Conservation (phyloP, 352 stramenopile genomes). For the Phytophthora chlamydospora region DNA sequence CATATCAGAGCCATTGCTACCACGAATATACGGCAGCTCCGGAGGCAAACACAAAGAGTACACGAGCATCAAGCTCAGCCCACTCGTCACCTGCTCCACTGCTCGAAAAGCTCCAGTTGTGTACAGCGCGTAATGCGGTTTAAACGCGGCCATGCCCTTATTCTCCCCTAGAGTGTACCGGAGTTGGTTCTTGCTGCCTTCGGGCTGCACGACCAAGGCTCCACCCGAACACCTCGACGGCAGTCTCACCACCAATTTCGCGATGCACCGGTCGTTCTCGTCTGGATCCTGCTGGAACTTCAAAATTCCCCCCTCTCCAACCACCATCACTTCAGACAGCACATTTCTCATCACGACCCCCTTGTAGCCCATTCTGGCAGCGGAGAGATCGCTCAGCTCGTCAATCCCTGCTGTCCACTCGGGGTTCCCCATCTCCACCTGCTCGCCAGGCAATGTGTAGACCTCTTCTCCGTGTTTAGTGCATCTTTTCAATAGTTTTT, state of each 20-base stretch:
- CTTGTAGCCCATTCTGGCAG: slow-evolving; percentile 12
- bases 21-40: slow-evolving; percentile 8
- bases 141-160: slow-evolving; percentile 7
- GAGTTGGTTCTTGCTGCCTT: slow-evolving; percentile 6
- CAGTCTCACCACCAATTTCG: slow-evolving; percentile 19
- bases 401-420: slow-evolving; percentile 12
- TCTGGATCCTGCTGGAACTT: slow-evolving; percentile 9
- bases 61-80: slow-evolving; percentile 10
- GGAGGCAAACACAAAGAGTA: slow-evolving; percentile 21
- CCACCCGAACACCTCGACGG: slow-evolving; percentile 13
- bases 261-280: slow-evolving; percentile 15
- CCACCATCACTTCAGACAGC: slow-evolving; percentile 19
- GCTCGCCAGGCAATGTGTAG: slow-evolving; percentile 9
- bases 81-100: slow-evolving; percentile 22
- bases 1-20: slow-evolving; percentile 5
- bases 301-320: not conserved
- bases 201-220: slow-evolving; percentile 16
- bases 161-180: slow-evolving; percentile 13
- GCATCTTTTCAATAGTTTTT: slow-evolving; percentile 6
- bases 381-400: not conserved
- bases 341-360: slow-evolving; percentile 2
- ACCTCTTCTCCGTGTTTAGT: slow-evolving; percentile 5
- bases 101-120: slow-evolving; percentile 4
- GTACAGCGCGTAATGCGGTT: slow-evolving; percentile 18
- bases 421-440: slow-evolving; percentile 21